Conservation (phyloP, 2,329 filamentous ascomycete species). For the Didymella arachidicola region DNA sequence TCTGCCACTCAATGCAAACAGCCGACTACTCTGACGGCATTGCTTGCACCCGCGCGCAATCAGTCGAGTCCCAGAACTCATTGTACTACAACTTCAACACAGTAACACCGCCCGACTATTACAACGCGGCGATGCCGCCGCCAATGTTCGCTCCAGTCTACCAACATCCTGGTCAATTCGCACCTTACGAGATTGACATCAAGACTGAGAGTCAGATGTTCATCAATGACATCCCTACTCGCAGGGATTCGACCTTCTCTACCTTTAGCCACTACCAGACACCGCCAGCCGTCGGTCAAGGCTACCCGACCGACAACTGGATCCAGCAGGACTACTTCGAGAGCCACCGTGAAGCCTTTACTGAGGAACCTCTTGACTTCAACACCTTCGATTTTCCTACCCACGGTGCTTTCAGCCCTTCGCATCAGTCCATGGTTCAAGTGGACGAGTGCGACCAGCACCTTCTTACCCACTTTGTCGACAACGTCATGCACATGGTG, state of each 20-base stretch:
- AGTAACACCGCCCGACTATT: conserved; percentile 60
- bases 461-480: conserved; percentile 88
- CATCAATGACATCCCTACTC: conserved; percentile 85
- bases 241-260: conserved; percentile 85
- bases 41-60: conserved; percentile 73
- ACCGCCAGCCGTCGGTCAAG: conserved; percentile 73
- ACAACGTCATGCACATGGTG: conserved; percentile 84
- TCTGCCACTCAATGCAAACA: conserved; percentile 82
- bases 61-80: conserved; percentile 81
- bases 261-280: conserved; percentile 92
- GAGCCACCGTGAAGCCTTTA: conserved; percentile 71
- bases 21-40: conserved; percentile 80
- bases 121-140: conserved; percentile 68
- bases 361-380: conserved; percentile 66
- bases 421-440: conserved; percentile 76
- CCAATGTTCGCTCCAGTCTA: conserved; percentile 54
- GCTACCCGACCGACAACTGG: conserved; percentile 74
- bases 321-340: conserved; percentile 75
- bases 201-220: conserved; percentile 95
- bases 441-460: conserved; percentile 88
- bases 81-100: conserved; percentile 72
- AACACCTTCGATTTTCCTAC: conserved; percentile 84
- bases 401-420: conserved; percentile 67
- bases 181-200: conserved; percentile 92
- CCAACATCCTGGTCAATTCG: conserved; percentile 66